Base-by-base conservation (phyloP, 345 rosid species). In the Acer campestre region DNA sequence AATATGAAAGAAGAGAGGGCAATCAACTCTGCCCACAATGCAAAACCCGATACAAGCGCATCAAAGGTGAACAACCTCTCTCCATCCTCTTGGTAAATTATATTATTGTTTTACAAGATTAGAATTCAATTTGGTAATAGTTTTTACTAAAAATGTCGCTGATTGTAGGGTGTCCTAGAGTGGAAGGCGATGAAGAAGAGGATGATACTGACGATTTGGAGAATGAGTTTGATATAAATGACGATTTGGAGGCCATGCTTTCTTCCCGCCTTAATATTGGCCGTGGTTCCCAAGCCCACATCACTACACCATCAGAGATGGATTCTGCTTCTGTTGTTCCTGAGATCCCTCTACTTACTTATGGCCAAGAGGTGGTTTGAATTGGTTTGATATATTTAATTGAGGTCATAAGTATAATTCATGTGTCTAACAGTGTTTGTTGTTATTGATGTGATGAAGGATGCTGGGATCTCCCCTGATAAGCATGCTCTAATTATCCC, bases 1-100 rank as follows among this genome's bases (percentile, higher is more conserved):
- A 94, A 81, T 93, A 93, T 44, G 98, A 94, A 83, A 84, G 98
- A 84, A 79, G 97, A 72, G 98, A 94, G 77, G 98, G 98, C n/a
- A 93, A 88, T 84, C 94, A 91, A 75, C 87, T 90, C 67, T 94
- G 98, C 81, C 98, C 98, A 70, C 98, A 94, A 61, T 94, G 98
- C 81, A 93, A 90, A 88, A 93, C 98, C 70, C 84, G 97, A 81
- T 94, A 85, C 86, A 93, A 90, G 82, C 97, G 97, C 35, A 71
- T 94, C 81, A 90, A 93, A 88, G 98, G 98, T 88, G 40, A 79
- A 77, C 23, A 35, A 35, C 51, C 48, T 44, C 38, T 73, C 23
- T 7, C 31, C 31, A 53, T 46, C 49, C 1, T 61, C 62, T 75
- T 6, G 1, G 42, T 53, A 35, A 14, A 61, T 23, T 5, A 46